Evolutionary conservation across 2,329 filamentous ascomycete genomes (phyloP), one percentile per base, ranked within the genome.

Genomic region (Simplicillium sp.): DNA sequence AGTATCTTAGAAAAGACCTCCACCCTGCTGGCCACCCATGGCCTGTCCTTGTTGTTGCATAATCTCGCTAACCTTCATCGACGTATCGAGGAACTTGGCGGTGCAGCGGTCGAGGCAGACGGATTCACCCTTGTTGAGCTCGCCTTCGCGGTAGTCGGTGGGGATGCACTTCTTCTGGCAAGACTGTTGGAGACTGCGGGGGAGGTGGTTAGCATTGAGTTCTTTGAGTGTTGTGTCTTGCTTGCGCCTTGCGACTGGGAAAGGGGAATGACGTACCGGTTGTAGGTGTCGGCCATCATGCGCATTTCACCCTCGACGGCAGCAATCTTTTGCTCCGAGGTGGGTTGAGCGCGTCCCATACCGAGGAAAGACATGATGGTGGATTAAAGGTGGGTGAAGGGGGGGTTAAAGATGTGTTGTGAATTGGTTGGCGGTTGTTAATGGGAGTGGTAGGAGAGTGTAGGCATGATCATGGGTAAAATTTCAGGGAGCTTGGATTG

Each of bases 81-180:
- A 94, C 57, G 95, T 89, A 55, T 97, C 90, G 69, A 98, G 96
- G 73, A 97, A 98, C 73, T 98, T 98, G 59, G 85, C 77, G 44
- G 94, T 86, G 69, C 94, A 98, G 58, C 92, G 87, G 70, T 98
- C 92, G 54, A 98, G 81, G 71, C 94, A 98, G 54, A 98, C 92
- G 53, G 84, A 88, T 69, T 98, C 92, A 74, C 89, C 94, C 73
- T 98, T 98, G 79, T 96, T 95, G 57, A 98, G 81, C 55, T 98
- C 90, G 63, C 78, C 80, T 71, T 98, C 92, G 62, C 88, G 87
- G 79, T 97, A 98, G 56, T 90, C 81, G 57, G 71, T 74, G 47
- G 90, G 90, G 53, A 98, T 78, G 69, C 92, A 98, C 73, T 98
- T 98, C 62, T 84, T 80, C 52, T 85, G 80, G 78, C 92, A 98